Evolutionary conservation across 352 stramenopile species (phyloP), one percentile per base, ranked within the genome.

Genomic region (Globisporangium middletonii): DNA sequence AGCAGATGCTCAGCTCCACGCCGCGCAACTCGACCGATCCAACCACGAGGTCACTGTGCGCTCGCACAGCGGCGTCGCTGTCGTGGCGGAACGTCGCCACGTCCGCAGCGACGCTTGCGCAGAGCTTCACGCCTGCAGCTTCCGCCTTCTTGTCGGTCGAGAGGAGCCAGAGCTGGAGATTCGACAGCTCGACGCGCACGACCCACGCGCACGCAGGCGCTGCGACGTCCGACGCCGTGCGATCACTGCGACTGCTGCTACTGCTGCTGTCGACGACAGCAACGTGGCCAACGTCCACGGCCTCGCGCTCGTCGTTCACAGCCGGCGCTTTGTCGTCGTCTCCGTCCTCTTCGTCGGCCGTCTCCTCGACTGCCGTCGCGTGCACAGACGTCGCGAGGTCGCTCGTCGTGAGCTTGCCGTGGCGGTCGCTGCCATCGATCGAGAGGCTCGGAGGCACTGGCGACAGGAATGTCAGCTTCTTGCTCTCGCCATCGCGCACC

Each of bases 101-200:
- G 35, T 64, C 62, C 5, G 48, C 54, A 33, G 44, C 33, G n/a
- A 67, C 41, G 30, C 56, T 63, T 27, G 57, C 68, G 5, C 74
- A 86, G 9, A 92, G 41, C 54, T 83, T 71, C 30, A 86, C 69
- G 42, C 77, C 82, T 41, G 73, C 62, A 15, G 71, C 71, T 11
- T 92, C 79, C 3, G 65, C 55, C 53, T 78, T 83, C 12, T 69
- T 69, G 52, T 92, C 82, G 0, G 68, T 88, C 28, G 82, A 84
- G 12, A 92, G 51, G 13, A 92, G 44, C 82, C 82, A 92, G 45
- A 89, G 23, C 50, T 89, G 65, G 49, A 89, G 50, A 46, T 83
- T 77, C 2, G 62, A 62, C 23, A 92, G 67, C 11, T 77, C 56
- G 3, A 71, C 63, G 38, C 72, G 66, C 44, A 86, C 47, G 62